phyloP scores from a whole-genome alignment of 2,329 filamentous ascomycete genomes.

The Alternaria burnsii region DNA sequence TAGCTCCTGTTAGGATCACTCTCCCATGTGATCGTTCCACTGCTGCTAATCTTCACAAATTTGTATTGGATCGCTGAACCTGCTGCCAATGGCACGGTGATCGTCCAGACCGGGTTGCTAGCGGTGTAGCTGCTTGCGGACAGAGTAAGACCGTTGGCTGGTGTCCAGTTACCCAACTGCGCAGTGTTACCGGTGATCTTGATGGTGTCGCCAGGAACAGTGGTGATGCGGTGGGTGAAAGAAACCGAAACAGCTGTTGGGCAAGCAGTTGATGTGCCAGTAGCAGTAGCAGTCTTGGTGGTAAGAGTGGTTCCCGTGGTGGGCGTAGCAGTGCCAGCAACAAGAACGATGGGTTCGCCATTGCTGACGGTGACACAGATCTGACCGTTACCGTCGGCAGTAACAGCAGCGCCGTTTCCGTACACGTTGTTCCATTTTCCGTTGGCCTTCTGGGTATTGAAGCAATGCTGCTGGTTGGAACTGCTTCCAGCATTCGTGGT shows the following conservation, averaged over 20 bases:
- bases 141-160: constrained; percentile 52
- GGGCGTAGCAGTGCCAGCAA: constrained; percentile 26
- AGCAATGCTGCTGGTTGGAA: constrained; percentile 53
- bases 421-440: constrained; percentile 55
- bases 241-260: constrained; percentile 48
- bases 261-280: constrained; percentile 25
- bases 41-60: constrained; percentile 58
- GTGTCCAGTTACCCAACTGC: constrained; percentile 57
- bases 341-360: constrained; percentile 56
- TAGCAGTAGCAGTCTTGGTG: constrained; percentile 15
- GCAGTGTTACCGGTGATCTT: constrained; percentile 56
- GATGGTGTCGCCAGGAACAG: constrained; percentile 60
- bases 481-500: constrained; percentile 57
- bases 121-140: constrained; percentile 55
- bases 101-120: constrained; percentile 59
- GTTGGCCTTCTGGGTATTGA: constrained; percentile 52
- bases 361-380: constrained; percentile 55
- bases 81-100: constrained; percentile 51
- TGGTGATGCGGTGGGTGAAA: constrained; percentile 58
- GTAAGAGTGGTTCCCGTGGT: constrained; percentile 24
- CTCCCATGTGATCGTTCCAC: constrained; percentile 58
- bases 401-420: constrained; percentile 47
- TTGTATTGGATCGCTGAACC: constrained; percentile 56
- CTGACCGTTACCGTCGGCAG: constrained; percentile 52
- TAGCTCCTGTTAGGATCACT: constrained; percentile 55